Percentiles rank a stretch among this genome's conserved stretches.
phyloP scores from a whole-genome alignment of 805 yeast species.

The Myxozyma geophila region DNA sequence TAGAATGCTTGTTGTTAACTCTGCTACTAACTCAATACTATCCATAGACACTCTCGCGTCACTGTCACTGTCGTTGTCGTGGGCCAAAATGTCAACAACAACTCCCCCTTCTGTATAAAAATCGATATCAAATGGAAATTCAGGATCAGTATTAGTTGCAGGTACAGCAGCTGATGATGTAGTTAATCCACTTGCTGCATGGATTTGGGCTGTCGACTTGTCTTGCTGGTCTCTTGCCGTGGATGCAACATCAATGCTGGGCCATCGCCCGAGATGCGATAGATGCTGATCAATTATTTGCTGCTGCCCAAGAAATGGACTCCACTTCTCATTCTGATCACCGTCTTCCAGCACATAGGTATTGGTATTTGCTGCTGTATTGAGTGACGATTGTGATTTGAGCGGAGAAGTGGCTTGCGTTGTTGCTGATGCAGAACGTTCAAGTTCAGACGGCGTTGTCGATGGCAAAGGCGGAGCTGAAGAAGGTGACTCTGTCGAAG shows the following conservation, averaged over 20 bases:
- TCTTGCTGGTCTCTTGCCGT: neutral
- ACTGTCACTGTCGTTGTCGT: conserved; percentile 9
- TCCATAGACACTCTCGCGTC: conserved; percentile 16
- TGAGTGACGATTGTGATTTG: conserved; percentile 1
- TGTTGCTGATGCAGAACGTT: conserved; percentile 10
- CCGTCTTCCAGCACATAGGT: conserved; percentile 1
- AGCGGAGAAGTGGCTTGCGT: conserved; percentile 2
- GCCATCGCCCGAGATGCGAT: conserved; percentile 7
- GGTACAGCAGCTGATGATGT: neutral
- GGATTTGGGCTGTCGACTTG: neutral
- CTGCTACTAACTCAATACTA: conserved; percentile 15
- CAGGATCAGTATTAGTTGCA: neutral
- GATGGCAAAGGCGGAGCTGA: conserved; percentile 5
- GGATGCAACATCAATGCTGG: neutral
- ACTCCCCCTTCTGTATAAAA: conserved; percentile 1
- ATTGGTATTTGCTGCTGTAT: conserved; percentile 3
- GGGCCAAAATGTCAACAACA: neutral
- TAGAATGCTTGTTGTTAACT: conserved; percentile 14
- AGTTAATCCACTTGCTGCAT: neutral
- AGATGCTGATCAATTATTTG: conserved; percentile 5
- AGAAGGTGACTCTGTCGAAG: neutral
- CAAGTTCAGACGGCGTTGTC: neutral
- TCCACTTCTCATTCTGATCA: neutral
- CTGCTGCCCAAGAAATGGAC: conserved; percentile 9
- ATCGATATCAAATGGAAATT: conserved; percentile 1